A percentile compares a stretch with the other conserved stretches of the same genome.
These are phyloP conservation scores for Polygonum aviculare DNA, from an alignment of 148 eudicot species.

Conservation along the genomic window DNA sequence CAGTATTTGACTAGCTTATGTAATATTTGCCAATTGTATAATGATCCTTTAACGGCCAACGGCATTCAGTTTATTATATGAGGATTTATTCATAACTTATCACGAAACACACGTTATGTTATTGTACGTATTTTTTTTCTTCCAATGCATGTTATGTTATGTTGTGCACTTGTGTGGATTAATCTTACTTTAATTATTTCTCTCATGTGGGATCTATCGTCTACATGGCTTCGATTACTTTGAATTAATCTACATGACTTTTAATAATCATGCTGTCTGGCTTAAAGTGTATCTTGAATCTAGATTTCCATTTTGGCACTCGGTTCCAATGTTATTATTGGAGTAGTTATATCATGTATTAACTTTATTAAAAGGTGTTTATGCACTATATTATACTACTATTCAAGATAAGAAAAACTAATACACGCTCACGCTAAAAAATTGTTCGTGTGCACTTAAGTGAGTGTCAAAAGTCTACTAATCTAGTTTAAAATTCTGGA, in stretches of 20 bases:
- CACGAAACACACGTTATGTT: neutral
- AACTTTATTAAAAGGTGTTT: neutral
- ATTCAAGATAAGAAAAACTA: neutral
- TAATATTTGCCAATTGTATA: neutral
- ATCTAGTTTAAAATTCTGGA: too few relatives aligned
- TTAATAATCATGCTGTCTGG: neutral
- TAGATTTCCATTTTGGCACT: neutral
- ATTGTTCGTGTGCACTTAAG: too few relatives aligned
- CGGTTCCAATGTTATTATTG: constrained; percentile 1
- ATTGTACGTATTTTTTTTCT: neutral
- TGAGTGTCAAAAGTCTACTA: too few relatives aligned
- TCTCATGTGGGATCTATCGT: too few relatives aligned
- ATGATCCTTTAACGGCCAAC: too few relatives aligned
- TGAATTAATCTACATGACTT: neutral
- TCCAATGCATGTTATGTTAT: too few relatives aligned
- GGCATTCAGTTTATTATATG: neutral
- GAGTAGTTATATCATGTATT: neutral
- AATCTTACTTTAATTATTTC: too few relatives aligned
- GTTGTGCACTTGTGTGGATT: too few relatives aligned
- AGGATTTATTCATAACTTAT: neutral
- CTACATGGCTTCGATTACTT: neutral
- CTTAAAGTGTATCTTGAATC: neutral
- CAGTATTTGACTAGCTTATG: neutral
- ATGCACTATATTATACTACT: neutral
- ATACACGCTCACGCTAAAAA: neutral